A percentile compares a stretch with the other conserved stretches of the same genome.
Evolutionary conservation across 441 rosid species (phyloP).

Genomic region (Populus hybrid): DNA sequence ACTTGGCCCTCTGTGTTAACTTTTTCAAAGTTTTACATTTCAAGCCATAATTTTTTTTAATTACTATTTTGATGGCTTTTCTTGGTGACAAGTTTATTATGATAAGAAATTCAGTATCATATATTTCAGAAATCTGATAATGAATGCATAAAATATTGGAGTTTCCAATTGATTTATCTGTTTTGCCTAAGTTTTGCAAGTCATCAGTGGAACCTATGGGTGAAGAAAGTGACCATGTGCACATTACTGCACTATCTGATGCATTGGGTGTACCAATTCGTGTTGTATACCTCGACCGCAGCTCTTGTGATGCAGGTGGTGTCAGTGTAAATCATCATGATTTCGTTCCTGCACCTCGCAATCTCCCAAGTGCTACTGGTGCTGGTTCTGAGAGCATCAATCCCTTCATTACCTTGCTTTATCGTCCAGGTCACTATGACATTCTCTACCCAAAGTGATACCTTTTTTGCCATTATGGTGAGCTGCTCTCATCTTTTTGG

Average conservation of each 20-base stretch:
- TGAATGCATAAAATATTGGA: not conserved
- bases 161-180: slow-evolving; percentile 8
- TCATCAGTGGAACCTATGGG: slow-evolving; percentile 99
- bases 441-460: slow-evolving; percentile 82
- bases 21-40: not conserved
- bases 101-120: not conserved
- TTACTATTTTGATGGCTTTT: not conserved
- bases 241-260: slow-evolving; percentile 84
- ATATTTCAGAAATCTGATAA: not conserved
- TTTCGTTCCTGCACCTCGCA: slow-evolving; percentile 55
- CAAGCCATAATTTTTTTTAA: not conserved
- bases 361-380: slow-evolving; percentile 24
- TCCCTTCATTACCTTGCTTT: slow-evolving; percentile 81
- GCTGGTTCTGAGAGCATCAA: slow-evolving; percentile 23
- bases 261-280: slow-evolving; percentile 93
- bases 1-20: not conserved
- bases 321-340: slow-evolving; percentile 89
- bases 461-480: slow-evolving; percentile 23
- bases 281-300: slow-evolving; percentile 89
- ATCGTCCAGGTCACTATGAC: slow-evolving; percentile 98
- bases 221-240: slow-evolving; percentile 97
- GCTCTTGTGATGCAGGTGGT: slow-evolving; percentile 72
- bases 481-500: slow-evolving; percentile 12
- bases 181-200: slow-evolving; percentile 82
- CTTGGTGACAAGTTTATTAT: not conserved